Evolutionary conservation across 768 basidiomycete species (phyloP), one percentile per base, ranked within the genome.

Genomic region (Tephrocybe sp.): DNA sequence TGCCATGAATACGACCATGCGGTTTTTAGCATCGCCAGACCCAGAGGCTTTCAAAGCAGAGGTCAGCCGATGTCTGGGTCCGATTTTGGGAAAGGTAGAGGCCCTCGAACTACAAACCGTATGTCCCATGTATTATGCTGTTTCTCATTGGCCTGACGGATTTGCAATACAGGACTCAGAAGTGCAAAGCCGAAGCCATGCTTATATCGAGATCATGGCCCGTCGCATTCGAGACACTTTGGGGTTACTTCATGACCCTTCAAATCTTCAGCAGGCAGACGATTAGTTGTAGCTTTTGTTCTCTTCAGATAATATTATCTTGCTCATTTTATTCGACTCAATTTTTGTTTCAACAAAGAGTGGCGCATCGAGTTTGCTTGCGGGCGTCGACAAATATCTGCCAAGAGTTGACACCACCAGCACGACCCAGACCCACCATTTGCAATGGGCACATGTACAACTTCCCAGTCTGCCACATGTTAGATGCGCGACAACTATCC

Each of bases 191-290:
- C 77, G 79, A 42, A 83, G 80, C 57, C 80, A 82, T 45, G 79
- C 76, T 27, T 94, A 88, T 59, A 70, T 93, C 39, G 81, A 87
- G 55, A 83, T 89, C 47, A 87, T 94, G 82, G 76, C 78, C 29
- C 71, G 88, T 40, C 68, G 88, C 59, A 63, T 91, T 61, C 74
- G 78, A 54, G 88, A 90, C 53, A 78, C 73, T 54, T 71, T 76
- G 21, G 85, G 83, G 15, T 61, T 86, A 52, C 75, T 57, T n/a
- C 38, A 47, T 2, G 52, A 53, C 16, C 15, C 42, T 24, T 46
- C 54, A 23, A 29, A 19, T 19, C 19, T 19, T 24, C 47, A 49
- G 12, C 49, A 34, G 24, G 44, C n/a, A 13, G 43, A 39, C 11
- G 30, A 46, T 18, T 42, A 44, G 60, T 6, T 10, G 8, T n/a